Percentiles rank a stretch among this genome's conserved stretches.
Evolutionary conservation across 257 asterid species (phyloP).

Genomic region (Rhazya stricta): DNA sequence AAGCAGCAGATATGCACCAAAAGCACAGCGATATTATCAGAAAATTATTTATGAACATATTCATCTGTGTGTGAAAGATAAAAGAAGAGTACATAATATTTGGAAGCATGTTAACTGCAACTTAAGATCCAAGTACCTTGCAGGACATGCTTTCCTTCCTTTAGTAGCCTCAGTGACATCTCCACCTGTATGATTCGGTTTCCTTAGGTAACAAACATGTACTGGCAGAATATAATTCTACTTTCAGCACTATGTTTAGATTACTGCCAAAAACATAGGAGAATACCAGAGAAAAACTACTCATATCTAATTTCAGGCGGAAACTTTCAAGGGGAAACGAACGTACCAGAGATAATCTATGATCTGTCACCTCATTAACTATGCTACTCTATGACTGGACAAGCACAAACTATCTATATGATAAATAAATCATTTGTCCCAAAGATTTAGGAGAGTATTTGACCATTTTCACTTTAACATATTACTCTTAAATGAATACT

Average conservation of each 20-base stretch:
- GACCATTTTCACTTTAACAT: neutral
- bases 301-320: neutral
- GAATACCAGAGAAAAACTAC: neutral
- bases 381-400: neutral
- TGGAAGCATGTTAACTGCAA: conserved; percentile 3
- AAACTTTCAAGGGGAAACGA: neutral
- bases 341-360: neutral
- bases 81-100: neutral
- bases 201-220: conserved; percentile 16
- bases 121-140: conserved; percentile 58
- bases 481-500: neutral
- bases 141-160: conserved; percentile 87
- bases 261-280: neutral
- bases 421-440: neutral
- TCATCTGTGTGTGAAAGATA: neutral
- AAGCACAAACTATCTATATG: neutral
- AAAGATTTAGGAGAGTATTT: neutral
- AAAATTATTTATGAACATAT: conserved; percentile 1
- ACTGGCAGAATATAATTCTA: neutral
- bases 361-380: neutral
- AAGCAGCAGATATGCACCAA: conserved; percentile 45
- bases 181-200: conserved; percentile 60
- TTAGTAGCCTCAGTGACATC: conserved; percentile 72
- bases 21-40: conserved; percentile 18
- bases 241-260: neutral